Conservation (phyloP, 352 stramenopile genomes). For the Saprolegnia parasitica region DNA sequence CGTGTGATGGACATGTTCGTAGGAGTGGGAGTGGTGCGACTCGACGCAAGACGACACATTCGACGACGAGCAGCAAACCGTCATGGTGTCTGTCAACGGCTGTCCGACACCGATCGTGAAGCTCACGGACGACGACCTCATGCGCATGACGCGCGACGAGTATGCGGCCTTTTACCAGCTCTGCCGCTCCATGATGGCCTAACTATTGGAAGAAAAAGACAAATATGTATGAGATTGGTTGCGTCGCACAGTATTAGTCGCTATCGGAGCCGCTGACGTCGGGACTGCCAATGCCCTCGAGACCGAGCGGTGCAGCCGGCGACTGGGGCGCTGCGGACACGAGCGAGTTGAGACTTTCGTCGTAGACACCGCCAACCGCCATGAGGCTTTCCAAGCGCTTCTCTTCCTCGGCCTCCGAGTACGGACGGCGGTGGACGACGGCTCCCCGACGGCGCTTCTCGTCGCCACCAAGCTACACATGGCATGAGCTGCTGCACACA, state of each 20-base stretch:
- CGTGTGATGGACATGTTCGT: constrained; percentile 56
- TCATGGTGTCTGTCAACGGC: constrained; percentile 63
- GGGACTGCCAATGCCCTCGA: constrained; percentile 47
- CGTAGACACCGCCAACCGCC: constrained; percentile 36
- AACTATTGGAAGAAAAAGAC: not conserved
- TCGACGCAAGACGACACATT: constrained; percentile 38
- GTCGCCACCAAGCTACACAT: constrained; percentile 50
- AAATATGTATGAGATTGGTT: not conserved
- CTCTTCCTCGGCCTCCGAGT: constrained; percentile 61
- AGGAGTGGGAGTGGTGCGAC: constrained; percentile 83
- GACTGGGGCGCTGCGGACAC: not conserved
- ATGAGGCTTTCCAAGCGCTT: constrained; percentile 55
- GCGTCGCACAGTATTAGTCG: constrained; percentile 42
- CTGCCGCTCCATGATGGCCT: constrained; percentile 1
- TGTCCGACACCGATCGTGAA: constrained; percentile 51
- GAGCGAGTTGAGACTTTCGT: constrained; percentile 26
- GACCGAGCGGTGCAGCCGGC: constrained; percentile 22
- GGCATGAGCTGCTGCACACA: constrained; percentile 13
- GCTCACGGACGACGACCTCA: constrained; percentile 74
- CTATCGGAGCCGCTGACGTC: constrained; percentile 52
- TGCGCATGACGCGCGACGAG: constrained; percentile 79
- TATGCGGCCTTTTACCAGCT: constrained; percentile 36
- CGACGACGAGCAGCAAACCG: constrained; percentile 36
- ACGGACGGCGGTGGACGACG: constrained; percentile 68
- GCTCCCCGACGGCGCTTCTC: constrained; percentile 74